Base-by-base conservation (phyloP, 148 eudicot species). In the Agrostemma githago region DNA sequence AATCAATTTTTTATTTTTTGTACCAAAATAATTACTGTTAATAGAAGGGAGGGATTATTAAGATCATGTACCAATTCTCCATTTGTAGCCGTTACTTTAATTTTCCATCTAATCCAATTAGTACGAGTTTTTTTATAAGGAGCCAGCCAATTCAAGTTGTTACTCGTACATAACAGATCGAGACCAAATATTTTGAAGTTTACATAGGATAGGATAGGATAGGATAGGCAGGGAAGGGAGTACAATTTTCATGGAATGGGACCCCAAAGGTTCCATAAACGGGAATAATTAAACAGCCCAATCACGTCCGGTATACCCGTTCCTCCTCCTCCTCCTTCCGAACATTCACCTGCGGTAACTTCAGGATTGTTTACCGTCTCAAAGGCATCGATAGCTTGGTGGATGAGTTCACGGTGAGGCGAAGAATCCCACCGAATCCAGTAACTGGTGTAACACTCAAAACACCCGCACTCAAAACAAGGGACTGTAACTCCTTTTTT, bases 211-310 rank as follows among this genome's bases (percentile, higher is more conserved):
- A n/a, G n/a, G n/a, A n/a, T n/a, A n/a, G n/a, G n/a, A n/a, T n/a
- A n/a, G n/a, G n/a, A n/a, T n/a, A n/a, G n/a, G n/a, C n/a, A n/a
- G n/a, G n/a, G 34, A 0, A 26, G 34, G 34, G 34, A 26, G 34
- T 26, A 26, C 34, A 26, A 1, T 26, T 26, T 26, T 26, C 34
- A 26, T 26, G 34, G 86, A 79, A 84, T 83, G 80, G 94, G 92
- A 85, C 85, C 80, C 94, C 92, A 88, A 85, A 88, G 89, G 56
- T 84, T 83, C 90, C 89, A 92, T 70, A 92, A 88, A 86, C 94
- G 94, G 40, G 92, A 92, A 73, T 84, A 92, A 73, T 84, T 81
- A 9, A 92, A 80, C 66, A 89, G 37, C 62, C 94, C 94, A 62
- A 92, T 81, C 78, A 92, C 87, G 80, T 92, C 97, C 97, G 94